Evolutionary conservation across 768 basidiomycete genomes (phyloP), one percentile per base, ranked within the genome.

Genomic region (Termitomyces sp.): DNA sequence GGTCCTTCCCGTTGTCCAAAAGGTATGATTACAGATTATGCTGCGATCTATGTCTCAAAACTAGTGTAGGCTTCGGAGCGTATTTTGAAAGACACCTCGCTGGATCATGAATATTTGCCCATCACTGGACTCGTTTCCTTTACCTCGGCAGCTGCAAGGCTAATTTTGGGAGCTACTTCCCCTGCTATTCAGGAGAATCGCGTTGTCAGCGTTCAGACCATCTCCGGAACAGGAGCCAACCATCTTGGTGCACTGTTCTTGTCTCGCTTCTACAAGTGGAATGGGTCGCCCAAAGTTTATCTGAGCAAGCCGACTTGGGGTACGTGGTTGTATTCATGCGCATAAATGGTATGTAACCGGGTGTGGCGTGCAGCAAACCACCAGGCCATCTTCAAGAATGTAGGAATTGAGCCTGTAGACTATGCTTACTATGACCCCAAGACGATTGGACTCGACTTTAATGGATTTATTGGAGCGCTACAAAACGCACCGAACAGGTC

Each of bases 241-340:
- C 95, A 96, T 73, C 82, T 96, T 50, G 95, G 87, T 28, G 95
- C 87, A 2, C 75, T 94, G 55, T 97, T 97, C 79, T 74, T 98
- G 64, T 85, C 87, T 61, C 79, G 79, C 61, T 95, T 91, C 76
- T 97, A 96, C 75, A 75, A 79, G 3, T 91, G 82, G 78, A 83
- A 85, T 55, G 74, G 74, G n/a, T 71, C 81, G 51, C 88, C 89
- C 66, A 82, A 79, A 63, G 74, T 97, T 62, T 94, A 88, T 72
- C 69, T 99, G 66, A 95, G 95, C 69, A 85, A 93, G 66, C 96
- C 96, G 28, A 96, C 96, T 8, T 99, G 96, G 96, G 88, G 95
- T 86, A 75, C 75, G 88, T 64, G 46, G 52, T 13, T 56, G 28
- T 48, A 20, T 50, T 40, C 35, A 47, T 49, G 20, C 30, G 30